Percentiles rank a stretch among this genome's conserved stretches.
These are phyloP conservation scores for Teunomyces stri DNA, from an alignment of 805 yeast species.

Conservation along the genomic window DNA sequence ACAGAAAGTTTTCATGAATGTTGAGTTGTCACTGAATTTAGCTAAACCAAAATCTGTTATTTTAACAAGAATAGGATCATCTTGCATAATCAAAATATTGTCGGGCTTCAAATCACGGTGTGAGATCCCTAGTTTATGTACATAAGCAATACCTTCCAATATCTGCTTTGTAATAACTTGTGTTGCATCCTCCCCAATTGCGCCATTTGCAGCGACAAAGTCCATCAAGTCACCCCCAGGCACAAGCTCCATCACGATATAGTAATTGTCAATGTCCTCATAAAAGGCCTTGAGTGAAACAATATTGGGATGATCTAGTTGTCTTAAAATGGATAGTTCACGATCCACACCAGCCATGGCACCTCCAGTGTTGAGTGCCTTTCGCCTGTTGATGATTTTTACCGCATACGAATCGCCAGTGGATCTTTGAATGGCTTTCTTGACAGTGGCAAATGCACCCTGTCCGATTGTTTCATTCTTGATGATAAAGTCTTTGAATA, in stretches of 20 bases:
- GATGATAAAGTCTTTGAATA: constrained; percentile 69
- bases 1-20: constrained; percentile 93
- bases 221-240: constrained; percentile 98
- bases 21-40: constrained; percentile 77
- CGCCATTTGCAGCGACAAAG: constrained; percentile 88
- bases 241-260: constrained; percentile 92
- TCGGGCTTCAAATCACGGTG: constrained; percentile 97
- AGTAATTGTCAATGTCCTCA: constrained; percentile 78
- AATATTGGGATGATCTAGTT: constrained; percentile 80
- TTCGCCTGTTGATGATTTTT: constrained; percentile 80
- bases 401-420: constrained; percentile 89
- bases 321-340: constrained; percentile 76
- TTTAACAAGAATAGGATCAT: constrained; percentile 88
- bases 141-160: constrained; percentile 77
- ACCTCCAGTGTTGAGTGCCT: constrained; percentile 68
- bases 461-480: constrained; percentile 87
- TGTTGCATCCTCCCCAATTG: constrained; percentile 87
- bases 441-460: constrained; percentile 98
- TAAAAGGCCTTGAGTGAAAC: constrained; percentile 80
- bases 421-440: constrained; percentile 80
- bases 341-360: constrained; percentile 80
- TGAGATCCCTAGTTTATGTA: constrained; percentile 87
- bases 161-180: constrained; percentile 85
- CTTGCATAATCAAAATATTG: constrained; percentile 84
- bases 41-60: constrained; percentile 97